Conservation (phyloP, 2,329 filamentous ascomycete genomes). For the Plectosphaerella sp. region DNA sequence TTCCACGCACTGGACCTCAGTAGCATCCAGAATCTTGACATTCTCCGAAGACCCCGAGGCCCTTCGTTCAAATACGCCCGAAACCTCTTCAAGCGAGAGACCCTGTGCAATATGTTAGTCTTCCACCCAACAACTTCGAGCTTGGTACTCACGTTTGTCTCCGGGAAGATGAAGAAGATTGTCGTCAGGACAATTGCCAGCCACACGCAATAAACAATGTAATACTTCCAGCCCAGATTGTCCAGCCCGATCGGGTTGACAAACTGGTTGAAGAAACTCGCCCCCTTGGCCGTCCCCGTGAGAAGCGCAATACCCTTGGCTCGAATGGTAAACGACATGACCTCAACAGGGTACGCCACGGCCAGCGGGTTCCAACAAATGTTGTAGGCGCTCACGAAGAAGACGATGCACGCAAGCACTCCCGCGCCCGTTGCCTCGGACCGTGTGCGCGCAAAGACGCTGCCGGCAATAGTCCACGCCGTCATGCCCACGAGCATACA, state of each 20-base stretch:
- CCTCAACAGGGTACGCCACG: slow-evolving; percentile 30
- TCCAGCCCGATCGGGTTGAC: slow-evolving; percentile 50
- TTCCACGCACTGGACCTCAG: too few relatives aligned
- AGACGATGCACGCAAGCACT: slow-evolving; percentile 7
- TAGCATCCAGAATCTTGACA: too few relatives aligned
- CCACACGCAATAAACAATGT: slow-evolving; percentile 47
- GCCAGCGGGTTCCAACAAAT: slow-evolving; percentile 5
- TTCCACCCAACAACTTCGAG: not conserved
- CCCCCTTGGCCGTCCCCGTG: not conserved
- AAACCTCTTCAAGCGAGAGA: not conserved
- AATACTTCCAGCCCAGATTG: slow-evolving; percentile 48
- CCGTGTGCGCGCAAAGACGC: slow-evolving; percentile 4
- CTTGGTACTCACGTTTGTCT: slow-evolving; percentile 6
- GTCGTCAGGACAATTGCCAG: slow-evolving; percentile 30
- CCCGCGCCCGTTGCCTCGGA: slow-evolving; percentile 5
- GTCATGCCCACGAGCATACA: slow-evolving; percentile 9
- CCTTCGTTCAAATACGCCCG: not conserved
- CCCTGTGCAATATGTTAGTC: not conserved
- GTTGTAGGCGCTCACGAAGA: slow-evolving; percentile 9
- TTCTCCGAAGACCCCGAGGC: too few relatives aligned
- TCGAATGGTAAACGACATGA: slow-evolving; percentile 48
- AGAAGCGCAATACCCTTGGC: slow-evolving; percentile 40
- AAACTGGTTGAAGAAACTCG: slow-evolving; percentile 23
- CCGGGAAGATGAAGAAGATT: slow-evolving; percentile 22
- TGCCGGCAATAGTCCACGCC: not conserved